Conservation (phyloP, 2,329 filamentous ascomycete species). For the Capronia epimyces region DNA sequence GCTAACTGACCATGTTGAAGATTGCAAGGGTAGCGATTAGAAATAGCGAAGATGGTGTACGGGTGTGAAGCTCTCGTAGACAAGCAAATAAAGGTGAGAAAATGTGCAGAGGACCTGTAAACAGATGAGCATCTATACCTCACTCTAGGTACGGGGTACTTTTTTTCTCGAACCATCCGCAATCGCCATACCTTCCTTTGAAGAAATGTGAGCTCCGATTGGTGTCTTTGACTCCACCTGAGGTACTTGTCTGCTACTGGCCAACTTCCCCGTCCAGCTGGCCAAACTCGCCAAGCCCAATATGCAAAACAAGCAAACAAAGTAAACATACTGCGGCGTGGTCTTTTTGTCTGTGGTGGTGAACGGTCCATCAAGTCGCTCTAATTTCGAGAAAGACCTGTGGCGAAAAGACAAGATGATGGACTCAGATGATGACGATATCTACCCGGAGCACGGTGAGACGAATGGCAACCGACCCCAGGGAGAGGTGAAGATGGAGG, state of each 20-base stretch:
- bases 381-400: background rate
- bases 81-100: background rate
- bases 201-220: background rate
- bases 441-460: constrained; percentile 22
- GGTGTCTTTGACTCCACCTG: background rate
- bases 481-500: constrained; percentile 29
- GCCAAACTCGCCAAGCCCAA: constrained; percentile 5
- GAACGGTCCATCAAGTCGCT: too few species aligned
- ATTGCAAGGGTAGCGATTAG: background rate
- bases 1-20: constrained; percentile 19
- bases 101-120: constrained; percentile 13
- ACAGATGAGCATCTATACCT: constrained; percentile 10
- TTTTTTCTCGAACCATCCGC: constrained; percentile 26
- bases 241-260: too few species aligned
- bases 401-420: constrained; percentile 16
- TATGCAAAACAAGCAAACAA: constrained; percentile 10
- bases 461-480: constrained; percentile 13
- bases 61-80: background rate
- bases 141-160: constrained; percentile 3
- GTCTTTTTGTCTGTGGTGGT: background rate
- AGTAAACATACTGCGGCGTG: constrained; percentile 11
- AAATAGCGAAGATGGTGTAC: background rate
- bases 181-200: constrained; percentile 17
- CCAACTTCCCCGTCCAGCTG: background rate
- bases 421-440: constrained; percentile 28